phyloP scores from a whole-genome alignment of 2,329 filamentous ascomycete genomes.

The Aspergillus vadensis region DNA sequence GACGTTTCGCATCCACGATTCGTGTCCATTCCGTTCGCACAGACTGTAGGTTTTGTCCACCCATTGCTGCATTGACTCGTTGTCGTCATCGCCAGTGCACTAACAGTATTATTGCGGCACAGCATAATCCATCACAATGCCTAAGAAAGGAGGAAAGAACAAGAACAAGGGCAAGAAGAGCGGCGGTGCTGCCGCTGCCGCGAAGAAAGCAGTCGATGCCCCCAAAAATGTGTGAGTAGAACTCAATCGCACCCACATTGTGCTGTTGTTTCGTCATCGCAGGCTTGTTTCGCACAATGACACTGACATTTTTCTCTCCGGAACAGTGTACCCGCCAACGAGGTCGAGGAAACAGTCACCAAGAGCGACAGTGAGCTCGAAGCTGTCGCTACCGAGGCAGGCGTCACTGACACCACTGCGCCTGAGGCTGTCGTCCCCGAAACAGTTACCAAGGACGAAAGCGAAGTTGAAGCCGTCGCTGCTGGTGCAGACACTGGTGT shows the following conservation, averaged over 20 bases:
- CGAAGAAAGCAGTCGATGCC: slow-evolving; percentile 31
- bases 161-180: slow-evolving; percentile 34
- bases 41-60: slow-evolving; percentile 18
- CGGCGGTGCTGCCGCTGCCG: slow-evolving; percentile 24
- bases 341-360: slow-evolving; percentile 14
- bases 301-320: background rate
- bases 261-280: slow-evolving; percentile 11
- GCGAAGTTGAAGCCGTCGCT: background rate
- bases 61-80: background rate
- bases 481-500: slow-evolving; percentile 16
- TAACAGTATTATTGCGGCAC: slow-evolving; percentile 5
- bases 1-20: slow-evolving; percentile 7
- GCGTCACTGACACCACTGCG: slow-evolving; percentile 6
- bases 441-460: background rate
- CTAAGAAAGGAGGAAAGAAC: slow-evolving; percentile 38
- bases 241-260: background rate
- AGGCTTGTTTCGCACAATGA: background rate
- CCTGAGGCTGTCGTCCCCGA: slow-evolving; percentile 16
- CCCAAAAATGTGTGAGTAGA: slow-evolving; percentile 38
- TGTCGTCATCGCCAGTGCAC: slow-evolving; percentile 17
- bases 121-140: slow-evolving; percentile 27
- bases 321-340: slow-evolving; percentile 6
- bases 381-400: slow-evolving; percentile 14
- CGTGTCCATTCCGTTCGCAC: background rate
- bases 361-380: slow-evolving; percentile 11